Evolutionary conservation across 192 early-diverging fungal genomes (phyloP).

Genomic region (Gryganskiella cystojenkinii): DNA sequence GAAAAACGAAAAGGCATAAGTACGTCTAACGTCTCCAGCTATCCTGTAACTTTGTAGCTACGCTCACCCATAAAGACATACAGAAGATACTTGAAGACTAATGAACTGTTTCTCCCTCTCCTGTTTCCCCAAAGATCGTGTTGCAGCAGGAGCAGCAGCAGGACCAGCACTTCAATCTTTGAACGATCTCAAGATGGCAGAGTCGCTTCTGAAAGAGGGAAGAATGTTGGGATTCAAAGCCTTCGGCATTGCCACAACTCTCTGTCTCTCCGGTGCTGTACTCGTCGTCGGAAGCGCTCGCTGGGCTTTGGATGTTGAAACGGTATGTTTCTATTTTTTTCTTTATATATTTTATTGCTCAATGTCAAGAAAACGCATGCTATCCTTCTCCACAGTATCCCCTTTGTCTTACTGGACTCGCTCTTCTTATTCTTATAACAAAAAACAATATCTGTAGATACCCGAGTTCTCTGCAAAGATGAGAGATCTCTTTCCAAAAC

Average conservation of each 20-base stretch:
- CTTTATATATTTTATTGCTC: not conserved
- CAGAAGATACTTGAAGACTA: not conserved
- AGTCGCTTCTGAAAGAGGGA: constrained; percentile 38
- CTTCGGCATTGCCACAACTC: constrained; percentile 40
- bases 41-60: not conserved
- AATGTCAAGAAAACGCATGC: too few species aligned
- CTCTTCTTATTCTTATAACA: too few species aligned
- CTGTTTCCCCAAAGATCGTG: constrained; percentile 9
- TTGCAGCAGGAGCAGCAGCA: constrained; percentile 10
- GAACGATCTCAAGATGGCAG: constrained; percentile 36
- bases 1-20: constrained; percentile 37
- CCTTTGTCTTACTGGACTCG: too few species aligned
- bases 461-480: constrained; percentile 53
- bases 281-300: constrained; percentile 37
- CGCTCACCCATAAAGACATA: not conserved
- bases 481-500: constrained; percentile 47
- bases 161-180: constrained; percentile 29
- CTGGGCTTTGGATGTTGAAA: constrained; percentile 49
- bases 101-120: not conserved
- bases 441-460: too few species aligned
- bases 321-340: constrained; percentile 18
- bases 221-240: constrained; percentile 43
- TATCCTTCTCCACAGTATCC: too few species aligned
- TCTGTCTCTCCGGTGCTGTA: constrained; percentile 43
- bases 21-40: not conserved